Evolutionary conservation across 805 yeast species (phyloP).

Genomic region (Metschnikowia noctiluminum): DNA sequence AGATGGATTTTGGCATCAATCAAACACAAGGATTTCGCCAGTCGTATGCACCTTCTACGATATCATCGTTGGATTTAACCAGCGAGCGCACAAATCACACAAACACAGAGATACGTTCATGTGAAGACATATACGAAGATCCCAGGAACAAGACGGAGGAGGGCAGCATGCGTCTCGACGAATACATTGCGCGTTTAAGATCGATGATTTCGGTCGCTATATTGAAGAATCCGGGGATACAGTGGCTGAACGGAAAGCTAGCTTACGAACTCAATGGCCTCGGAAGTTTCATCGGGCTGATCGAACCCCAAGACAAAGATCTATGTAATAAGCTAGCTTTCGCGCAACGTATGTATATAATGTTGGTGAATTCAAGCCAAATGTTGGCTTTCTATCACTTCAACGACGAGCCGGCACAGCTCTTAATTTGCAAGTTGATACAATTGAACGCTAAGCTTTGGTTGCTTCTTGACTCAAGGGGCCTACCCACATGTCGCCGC

Average conservation of each 20-base stretch:
- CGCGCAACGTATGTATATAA: neutral
- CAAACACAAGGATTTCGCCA: no score
- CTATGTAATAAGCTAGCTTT: neutral
- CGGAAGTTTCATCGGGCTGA: no score
- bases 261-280: no score
- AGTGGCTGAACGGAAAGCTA: neutral
- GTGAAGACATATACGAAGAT: no score
- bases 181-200: no score
- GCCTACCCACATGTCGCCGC: neutral
- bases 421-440: neutral
- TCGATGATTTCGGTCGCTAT: no score
- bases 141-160: no score
- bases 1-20: no score
- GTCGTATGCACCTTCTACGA: no score
- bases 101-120: no score
- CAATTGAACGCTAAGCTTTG: neutral
- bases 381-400: neutral
- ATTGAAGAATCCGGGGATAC: neutral
- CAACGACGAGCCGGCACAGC: neutral
- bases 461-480: neutral
- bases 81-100: neutral
- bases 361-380: neutral
- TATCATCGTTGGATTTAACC: neutral
- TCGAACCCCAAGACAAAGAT: neutral
- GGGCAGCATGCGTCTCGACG: no score